Evolutionary conservation across 768 basidiomycete species (phyloP).

Genomic region (Amanita rimosa): DNA sequence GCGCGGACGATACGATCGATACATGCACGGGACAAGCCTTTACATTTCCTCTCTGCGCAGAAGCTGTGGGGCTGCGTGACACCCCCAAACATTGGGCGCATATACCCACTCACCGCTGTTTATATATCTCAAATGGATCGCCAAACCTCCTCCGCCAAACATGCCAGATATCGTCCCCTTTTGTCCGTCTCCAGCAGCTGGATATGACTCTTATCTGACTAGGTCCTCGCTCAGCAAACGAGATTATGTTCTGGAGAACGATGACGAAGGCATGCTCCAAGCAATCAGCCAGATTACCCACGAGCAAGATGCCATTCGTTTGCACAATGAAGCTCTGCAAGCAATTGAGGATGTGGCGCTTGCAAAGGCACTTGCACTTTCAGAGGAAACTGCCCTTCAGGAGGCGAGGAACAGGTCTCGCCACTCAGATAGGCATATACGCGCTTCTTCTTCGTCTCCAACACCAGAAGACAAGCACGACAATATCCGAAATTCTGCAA

Average conservation of each 20-base stretch:
- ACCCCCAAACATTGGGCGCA: neutral
- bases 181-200: slow-evolving; percentile 3
- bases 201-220: slow-evolving; percentile 3
- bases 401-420: neutral
- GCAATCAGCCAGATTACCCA: neutral
- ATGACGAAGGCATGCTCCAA: neutral
- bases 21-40: slow-evolving; percentile 3
- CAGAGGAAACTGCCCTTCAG: slow-evolving; percentile 4
- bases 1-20: slow-evolving; percentile 4
- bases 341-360: slow-evolving; percentile 5
- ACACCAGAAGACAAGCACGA: neutral
- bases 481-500: neutral
- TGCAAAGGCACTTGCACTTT: slow-evolving; percentile 1
- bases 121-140: slow-evolving; percentile 3
- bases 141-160: neutral
- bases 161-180: slow-evolving; percentile 1
- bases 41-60: neutral
- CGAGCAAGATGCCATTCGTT: slow-evolving; percentile 3
- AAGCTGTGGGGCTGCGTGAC: neutral
- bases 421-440: neutral
- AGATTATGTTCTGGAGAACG: slow-evolving; percentile 4
- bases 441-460: neutral
- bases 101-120: slow-evolving; percentile 3
- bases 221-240: slow-evolving; percentile 3
- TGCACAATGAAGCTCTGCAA: slow-evolving; percentile 5